phyloP scores from a whole-genome alignment of 2,329 filamentous ascomycete species.

The Fusarium sp. region DNA sequence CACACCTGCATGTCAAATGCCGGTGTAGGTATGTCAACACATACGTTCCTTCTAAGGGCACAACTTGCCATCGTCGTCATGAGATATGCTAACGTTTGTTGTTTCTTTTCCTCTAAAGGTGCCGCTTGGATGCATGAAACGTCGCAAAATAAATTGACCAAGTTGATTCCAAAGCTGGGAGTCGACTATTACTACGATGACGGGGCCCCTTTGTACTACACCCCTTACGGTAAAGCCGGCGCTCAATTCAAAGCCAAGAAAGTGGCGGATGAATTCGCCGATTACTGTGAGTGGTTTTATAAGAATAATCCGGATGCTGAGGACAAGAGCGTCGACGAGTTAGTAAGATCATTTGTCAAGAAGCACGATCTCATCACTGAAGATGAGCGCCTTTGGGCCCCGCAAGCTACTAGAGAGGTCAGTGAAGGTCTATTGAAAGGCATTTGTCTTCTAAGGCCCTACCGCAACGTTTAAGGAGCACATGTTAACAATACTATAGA shows the following conservation, averaged over 20 bases:
- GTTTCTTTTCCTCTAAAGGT: background rate
- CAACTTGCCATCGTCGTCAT: background rate
- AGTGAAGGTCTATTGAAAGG: rapidly evolving
- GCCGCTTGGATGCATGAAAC: background rate
- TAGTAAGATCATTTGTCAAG: background rate
- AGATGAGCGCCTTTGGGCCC: background rate
- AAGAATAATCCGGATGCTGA: background rate
- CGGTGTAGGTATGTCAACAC: background rate
- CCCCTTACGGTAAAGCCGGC: background rate
- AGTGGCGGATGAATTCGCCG: background rate
- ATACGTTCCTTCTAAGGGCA: background rate
- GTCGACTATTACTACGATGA: background rate
- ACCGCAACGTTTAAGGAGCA: background rate
- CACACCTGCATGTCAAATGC: background rate
- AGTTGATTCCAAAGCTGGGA: background rate
- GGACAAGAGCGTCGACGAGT: background rate
- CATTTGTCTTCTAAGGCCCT: too few relatives aligned
- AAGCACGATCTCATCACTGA: background rate
- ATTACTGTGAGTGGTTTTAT: background rate
- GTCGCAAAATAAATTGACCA: background rate
- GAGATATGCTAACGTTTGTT: background rate
- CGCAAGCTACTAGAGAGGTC: background rate
- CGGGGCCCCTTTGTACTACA: background rate
- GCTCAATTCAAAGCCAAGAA: background rate
- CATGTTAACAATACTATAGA: background rate